Evolutionary conservation across 2,329 filamentous ascomycete genomes (phyloP).

Genomic region (Aplosporella prunicola): DNA sequence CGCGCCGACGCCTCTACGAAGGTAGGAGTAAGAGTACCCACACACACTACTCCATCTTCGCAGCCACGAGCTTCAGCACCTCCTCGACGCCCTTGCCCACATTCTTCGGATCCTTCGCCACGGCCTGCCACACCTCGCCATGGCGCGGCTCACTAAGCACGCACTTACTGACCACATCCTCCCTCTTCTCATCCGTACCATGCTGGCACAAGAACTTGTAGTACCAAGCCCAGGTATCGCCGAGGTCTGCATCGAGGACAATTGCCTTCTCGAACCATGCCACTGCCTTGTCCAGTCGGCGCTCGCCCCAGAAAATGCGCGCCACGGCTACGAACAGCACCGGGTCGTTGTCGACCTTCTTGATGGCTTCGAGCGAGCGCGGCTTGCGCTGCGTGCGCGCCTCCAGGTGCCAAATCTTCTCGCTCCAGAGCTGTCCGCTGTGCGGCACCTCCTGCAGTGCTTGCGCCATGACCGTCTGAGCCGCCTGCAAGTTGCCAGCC

Average conservation of each 20-base stretch:
- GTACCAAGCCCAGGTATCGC: constrained; percentile 98
- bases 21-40: too few species aligned
- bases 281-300: constrained; percentile 84
- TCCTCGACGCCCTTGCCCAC: constrained; percentile 67
- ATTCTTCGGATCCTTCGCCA: constrained; percentile 80
- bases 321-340: constrained; percentile 84
- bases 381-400: constrained; percentile 85
- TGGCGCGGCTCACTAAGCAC: constrained; percentile 78
- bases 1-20: too few species aligned
- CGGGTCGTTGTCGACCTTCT: constrained; percentile 90
- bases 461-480: constrained; percentile 85
- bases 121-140: constrained; percentile 80
- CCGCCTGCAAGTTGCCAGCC: constrained; percentile 72
- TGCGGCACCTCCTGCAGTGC: constrained; percentile 85
- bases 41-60: constrained; percentile 32
- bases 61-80: constrained; percentile 69
- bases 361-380: constrained; percentile 85
- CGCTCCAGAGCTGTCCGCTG: constrained; percentile 80
- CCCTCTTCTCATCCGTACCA: constrained; percentile 86
- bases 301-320: constrained; percentile 91
- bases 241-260: constrained; percentile 72
- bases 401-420: constrained; percentile 93
- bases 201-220: constrained; percentile 88
- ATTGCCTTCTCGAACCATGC: constrained; percentile 97
- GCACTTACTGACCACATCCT: constrained; percentile 74